phyloP scores from a whole-genome alignment of 2,329 filamentous ascomycete species.

The Alternaria tenuissima region DNA sequence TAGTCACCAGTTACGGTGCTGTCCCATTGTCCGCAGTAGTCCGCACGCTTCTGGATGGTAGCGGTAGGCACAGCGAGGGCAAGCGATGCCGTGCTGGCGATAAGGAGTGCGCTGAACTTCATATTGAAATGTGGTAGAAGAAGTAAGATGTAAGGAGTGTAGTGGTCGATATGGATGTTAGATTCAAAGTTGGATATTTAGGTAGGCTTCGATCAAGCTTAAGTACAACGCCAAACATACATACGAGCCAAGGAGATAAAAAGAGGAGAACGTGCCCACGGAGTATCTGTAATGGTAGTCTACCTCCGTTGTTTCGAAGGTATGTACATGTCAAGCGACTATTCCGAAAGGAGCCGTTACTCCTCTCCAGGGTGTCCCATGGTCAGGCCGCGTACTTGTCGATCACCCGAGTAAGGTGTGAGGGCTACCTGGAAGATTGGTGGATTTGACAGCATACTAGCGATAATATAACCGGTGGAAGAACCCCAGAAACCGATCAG shows the following conservation, averaged over 20 bases:
- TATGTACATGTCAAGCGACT: conserved; percentile 12
- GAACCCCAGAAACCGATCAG: conserved; percentile 9
- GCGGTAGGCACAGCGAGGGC: conserved; percentile 40
- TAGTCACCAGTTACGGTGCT: conserved; percentile 36
- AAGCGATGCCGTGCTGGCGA: conserved; percentile 39
- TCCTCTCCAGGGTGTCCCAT: conserved; percentile 7
- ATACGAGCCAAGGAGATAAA: conserved; percentile 11
- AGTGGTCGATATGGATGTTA: background rate
- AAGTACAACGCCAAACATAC: conserved; percentile 19
- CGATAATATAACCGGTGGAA: conserved; percentile 15
- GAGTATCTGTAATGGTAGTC: conserved; percentile 11
- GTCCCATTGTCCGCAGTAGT: conserved; percentile 47
- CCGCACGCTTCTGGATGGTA: conserved; percentile 42
- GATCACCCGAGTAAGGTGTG: conserved; percentile 1
- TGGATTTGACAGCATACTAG: conserved; percentile 15
- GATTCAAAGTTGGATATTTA: background rate
- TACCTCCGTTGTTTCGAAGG: conserved; percentile 10
- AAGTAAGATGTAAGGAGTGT: background rate
- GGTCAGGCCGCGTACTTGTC: background rate
- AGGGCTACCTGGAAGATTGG: conserved; percentile 20
- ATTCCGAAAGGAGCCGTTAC: conserved; percentile 11
- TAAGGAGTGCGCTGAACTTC: conserved; percentile 39
- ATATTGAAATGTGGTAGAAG: conserved; percentile 22
- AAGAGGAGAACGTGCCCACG: conserved; percentile 16
- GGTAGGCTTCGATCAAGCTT: conserved; percentile 17